These are phyloP conservation scores for Ogataea hybrid DNA, from an alignment of 1,139 yeast genomes.

Conservation along the genomic window DNA sequence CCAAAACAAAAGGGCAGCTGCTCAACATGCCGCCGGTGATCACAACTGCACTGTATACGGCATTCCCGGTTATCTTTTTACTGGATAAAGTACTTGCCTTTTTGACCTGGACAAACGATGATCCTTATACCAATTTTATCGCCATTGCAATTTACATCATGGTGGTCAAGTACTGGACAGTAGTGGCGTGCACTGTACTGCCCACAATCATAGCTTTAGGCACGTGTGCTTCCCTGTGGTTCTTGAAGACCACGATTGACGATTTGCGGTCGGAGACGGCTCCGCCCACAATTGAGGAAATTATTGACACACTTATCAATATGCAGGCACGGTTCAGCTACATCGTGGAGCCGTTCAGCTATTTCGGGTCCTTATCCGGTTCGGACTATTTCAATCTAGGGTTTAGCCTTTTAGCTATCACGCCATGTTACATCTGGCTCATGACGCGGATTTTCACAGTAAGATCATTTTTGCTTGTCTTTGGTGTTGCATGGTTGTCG, in stretches of 20 bases:
- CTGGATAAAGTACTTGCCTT: conserved; percentile 44
- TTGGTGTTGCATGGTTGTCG: conserved; percentile 45
- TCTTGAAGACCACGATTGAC: conserved; percentile 41
- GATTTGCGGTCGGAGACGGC: conserved; percentile 30
- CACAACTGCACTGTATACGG: conserved; percentile 45
- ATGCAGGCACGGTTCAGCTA: conserved; percentile 46
- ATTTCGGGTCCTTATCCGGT: conserved; percentile 10
- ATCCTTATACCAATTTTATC: conserved; percentile 48
- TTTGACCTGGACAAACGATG: conserved; percentile 56
- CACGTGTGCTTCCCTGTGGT: conserved; percentile 47
- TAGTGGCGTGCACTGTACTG: conserved; percentile 36
- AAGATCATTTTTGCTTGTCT: conserved; percentile 33
- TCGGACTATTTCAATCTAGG: conserved; percentile 32
- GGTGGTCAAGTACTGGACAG: conserved; percentile 46
- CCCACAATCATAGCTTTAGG: conserved; percentile 40
- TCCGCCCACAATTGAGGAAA: conserved; percentile 56
- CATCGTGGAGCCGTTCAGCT: conserved; percentile 40
- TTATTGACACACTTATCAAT: conserved; percentile 49
- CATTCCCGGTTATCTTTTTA: conserved; percentile 48
- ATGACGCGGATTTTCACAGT: conserved; percentile 39
- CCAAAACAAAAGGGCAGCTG: conserved; percentile 20
- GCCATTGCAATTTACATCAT: conserved; percentile 41
- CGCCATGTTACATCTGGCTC: conserved; percentile 47
- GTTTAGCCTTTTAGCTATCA: conserved; percentile 37
- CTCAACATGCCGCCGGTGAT: conserved; percentile 44